Evolutionary conservation across 2,329 filamentous ascomycete species (phyloP).

Genomic region (Colletotrichum theobromicola): DNA sequence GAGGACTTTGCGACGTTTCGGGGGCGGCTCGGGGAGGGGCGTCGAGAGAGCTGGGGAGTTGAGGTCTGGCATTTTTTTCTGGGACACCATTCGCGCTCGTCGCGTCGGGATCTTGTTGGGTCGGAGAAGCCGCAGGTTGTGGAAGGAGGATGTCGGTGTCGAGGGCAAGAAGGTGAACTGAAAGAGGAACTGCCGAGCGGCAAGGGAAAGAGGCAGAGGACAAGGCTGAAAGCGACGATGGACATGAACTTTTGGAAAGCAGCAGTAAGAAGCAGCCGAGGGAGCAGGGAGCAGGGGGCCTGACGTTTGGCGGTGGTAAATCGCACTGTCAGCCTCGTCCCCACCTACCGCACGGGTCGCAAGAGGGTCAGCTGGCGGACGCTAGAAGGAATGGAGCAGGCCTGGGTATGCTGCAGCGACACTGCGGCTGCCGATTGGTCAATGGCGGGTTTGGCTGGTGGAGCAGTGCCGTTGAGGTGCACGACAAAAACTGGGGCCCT

Average conservation of each 20-base stretch:
- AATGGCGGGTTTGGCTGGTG: not conserved
- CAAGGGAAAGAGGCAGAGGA: not conserved
- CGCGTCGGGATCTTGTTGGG: not conserved
- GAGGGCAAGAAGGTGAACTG: not conserved
- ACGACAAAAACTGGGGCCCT: not conserved
- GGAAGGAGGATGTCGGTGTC: not conserved
- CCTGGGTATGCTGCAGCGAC: not conserved
- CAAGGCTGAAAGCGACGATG: slow-evolving; percentile 4
- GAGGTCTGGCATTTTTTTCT: slow-evolving; percentile 30
- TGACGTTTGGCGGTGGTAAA: not conserved
- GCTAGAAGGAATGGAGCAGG: not conserved
- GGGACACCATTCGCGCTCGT: not conserved
- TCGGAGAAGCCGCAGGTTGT: not conserved
- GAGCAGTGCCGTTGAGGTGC: not conserved
- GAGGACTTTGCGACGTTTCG: slow-evolving; percentile 46
- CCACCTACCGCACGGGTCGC: not conserved
- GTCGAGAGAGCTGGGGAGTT: slow-evolving; percentile 24
- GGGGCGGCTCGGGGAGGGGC: slow-evolving; percentile 34
- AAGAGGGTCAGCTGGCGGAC: not conserved
- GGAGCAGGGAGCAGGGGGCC: slow-evolving; percentile 2
- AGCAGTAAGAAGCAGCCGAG: not conserved
- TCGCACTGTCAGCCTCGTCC: slow-evolving; percentile 4
- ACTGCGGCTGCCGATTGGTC: slow-evolving; percentile 2
- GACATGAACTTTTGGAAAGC: not conserved
- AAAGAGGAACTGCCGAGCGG: not conserved